Evolutionary conservation across 1,139 yeast genomes (phyloP).

Genomic region (Lodderomyces oxycetoniae): DNA sequence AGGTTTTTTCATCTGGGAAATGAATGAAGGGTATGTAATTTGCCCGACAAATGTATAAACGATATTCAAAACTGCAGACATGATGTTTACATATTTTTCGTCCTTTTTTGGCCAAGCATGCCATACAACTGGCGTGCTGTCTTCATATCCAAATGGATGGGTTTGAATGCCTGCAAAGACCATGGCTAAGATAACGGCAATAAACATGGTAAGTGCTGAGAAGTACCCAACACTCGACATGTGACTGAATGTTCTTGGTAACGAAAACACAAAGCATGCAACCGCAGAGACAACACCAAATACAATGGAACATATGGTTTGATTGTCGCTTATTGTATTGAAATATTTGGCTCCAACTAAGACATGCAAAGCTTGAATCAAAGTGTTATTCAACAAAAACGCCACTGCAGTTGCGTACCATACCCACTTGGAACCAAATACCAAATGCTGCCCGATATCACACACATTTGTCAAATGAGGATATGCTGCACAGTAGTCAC

Average conservation of each 20-base stretch:
- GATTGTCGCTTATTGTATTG: slow-evolving; percentile 48
- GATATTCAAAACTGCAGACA: slow-evolving; percentile 56
- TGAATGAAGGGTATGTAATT: slow-evolving; percentile 58
- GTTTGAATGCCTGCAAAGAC: slow-evolving; percentile 50
- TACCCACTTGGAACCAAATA: slow-evolving; percentile 46
- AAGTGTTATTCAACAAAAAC: slow-evolving; percentile 50
- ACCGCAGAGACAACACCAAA: slow-evolving; percentile 45
- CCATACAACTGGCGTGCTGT: slow-evolving; percentile 36
- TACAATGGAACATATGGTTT: slow-evolving; percentile 48
- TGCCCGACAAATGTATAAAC: slow-evolving; percentile 63
- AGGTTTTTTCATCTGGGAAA: slow-evolving; percentile 56
- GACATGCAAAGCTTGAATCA: slow-evolving; percentile 57
- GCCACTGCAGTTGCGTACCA: slow-evolving; percentile 57
- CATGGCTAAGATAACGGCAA: slow-evolving; percentile 51
- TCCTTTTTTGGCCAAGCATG: slow-evolving; percentile 47
- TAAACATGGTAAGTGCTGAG: slow-evolving; percentile 53
- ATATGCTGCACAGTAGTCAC: slow-evolving; percentile 51
- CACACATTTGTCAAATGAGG: slow-evolving; percentile 51
- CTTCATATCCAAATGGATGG: slow-evolving; percentile 42
- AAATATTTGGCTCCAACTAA: slow-evolving; percentile 57
- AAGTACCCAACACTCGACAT: slow-evolving; percentile 48
- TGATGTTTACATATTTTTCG: slow-evolving; percentile 49
- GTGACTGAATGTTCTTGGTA: slow-evolving; percentile 54
- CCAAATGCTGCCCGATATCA: slow-evolving; percentile 55
- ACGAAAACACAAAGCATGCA: slow-evolving; percentile 45